Percentiles rank a stretch among this genome's conserved stretches.
phyloP scores from a whole-genome alignment of 345 rosid genomes.

The Heritiera fomes region DNA sequence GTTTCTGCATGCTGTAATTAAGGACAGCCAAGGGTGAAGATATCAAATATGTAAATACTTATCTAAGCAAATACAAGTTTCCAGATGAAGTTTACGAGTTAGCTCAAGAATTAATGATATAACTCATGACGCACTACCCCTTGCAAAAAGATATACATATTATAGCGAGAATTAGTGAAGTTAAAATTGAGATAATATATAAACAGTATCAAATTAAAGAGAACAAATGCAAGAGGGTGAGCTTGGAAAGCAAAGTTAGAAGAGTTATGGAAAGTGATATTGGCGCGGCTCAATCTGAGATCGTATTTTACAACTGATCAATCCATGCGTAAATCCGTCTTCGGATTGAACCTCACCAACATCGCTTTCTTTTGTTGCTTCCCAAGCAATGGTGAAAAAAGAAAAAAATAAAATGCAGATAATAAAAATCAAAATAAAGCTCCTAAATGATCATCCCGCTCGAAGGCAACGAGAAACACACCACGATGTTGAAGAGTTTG shows the following conservation, averaged over 20 bases:
- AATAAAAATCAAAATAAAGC: neutral
- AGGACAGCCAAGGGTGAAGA: no score
- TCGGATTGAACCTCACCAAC: conserved; percentile 95
- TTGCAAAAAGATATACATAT: neutral
- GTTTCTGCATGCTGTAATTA: no score
- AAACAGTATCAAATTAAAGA: no score
- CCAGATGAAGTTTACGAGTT: no score
- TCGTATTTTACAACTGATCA: conserved; percentile 47
- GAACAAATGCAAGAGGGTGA: neutral
- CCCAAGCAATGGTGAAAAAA: conserved; percentile 11
- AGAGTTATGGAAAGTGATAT: conserved; percentile 95
- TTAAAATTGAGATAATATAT: neutral
- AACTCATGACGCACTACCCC: neutral
- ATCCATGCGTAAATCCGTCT: conserved; percentile 56
- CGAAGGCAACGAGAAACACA: conserved; percentile 18
- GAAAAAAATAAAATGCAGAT: neutral
- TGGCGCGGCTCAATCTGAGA: conserved; percentile 99
- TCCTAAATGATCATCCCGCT: neutral
- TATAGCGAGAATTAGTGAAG: no score
- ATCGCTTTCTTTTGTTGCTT: conserved; percentile 54
- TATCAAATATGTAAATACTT: no score
- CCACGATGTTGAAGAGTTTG: conserved; percentile 4
- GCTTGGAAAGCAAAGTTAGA: conserved; percentile 24
- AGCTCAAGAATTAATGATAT: neutral
- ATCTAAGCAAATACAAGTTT: no score